Percentiles rank a stretch among this genome's conserved stretches.
Evolutionary conservation across 768 basidiomycete species (phyloP).

Genomic region (Leccinum subgranulosum): DNA sequence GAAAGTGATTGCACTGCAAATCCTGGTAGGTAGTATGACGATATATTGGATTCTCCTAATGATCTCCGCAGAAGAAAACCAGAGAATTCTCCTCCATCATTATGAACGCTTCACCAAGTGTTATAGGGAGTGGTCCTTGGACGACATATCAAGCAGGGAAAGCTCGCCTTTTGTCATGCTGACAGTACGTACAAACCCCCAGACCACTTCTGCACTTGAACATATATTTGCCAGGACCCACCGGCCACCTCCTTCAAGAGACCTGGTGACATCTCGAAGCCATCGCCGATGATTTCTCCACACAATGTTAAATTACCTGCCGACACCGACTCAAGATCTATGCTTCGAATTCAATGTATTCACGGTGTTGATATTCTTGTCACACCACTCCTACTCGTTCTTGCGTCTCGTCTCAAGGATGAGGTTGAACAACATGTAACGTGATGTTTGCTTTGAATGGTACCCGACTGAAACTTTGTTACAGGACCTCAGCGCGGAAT

Average conservation of each 20-base stretch:
- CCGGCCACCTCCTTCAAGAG: conserved; percentile 5
- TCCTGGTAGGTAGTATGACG: conserved; percentile 25
- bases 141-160: conserved; percentile 42
- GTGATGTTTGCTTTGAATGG: conserved; percentile 11
- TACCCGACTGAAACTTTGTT: conserved; percentile 5
- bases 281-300: conserved; percentile 2
- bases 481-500: conserved; percentile 37
- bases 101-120: conserved; percentile 50
- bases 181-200: conserved; percentile 34
- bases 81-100: conserved; percentile 34
- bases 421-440: conserved; percentile 47
- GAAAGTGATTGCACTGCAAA: conserved; percentile 41
- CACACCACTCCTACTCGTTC: conserved; percentile 55
- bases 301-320: conserved; percentile 1
- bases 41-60: conserved; percentile 10
- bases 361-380: conserved; percentile 40
- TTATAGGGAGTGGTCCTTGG: conserved; percentile 38
- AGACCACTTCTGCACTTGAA: not conserved
- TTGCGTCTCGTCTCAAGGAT: conserved; percentile 42
- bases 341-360: conserved; percentile 38
- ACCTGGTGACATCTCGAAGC: not conserved
- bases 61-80: conserved; percentile 14
- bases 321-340: conserved; percentile 1
- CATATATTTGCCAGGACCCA: conserved; percentile 10
- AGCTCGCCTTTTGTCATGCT: conserved; percentile 44